Percentiles rank a stretch among this genome's conserved stretches.
Conservation (phyloP, 441 rosid genomes). For the Capsella rubella region DNA sequence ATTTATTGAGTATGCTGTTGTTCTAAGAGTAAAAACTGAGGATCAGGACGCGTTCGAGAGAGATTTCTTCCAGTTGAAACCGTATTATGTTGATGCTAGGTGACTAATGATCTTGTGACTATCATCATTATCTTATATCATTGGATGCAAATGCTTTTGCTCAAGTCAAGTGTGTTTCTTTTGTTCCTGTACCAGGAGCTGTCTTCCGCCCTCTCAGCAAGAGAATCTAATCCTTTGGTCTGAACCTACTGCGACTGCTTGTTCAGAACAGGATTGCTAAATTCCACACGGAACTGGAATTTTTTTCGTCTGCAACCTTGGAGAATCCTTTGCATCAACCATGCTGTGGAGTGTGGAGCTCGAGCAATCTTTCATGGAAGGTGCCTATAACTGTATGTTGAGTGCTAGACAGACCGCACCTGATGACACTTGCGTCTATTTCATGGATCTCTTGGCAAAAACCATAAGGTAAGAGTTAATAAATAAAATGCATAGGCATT, state of each 20-base stretch:
- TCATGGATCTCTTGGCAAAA: constrained; percentile 95
- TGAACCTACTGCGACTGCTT: constrained; percentile 88
- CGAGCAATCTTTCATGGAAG: constrained; percentile 98
- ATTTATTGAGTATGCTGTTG: constrained; percentile 85
- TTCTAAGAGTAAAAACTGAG: constrained; percentile 79
- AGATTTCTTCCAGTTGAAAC: constrained; percentile 92
- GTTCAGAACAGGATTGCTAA: constrained; percentile 96
- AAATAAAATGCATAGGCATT: not conserved
- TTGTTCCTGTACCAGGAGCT: constrained; percentile 55
- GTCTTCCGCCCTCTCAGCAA: constrained; percentile 72
- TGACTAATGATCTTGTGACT: constrained; percentile 35
- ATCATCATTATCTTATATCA: not conserved
- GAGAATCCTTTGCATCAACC: constrained; percentile 86
- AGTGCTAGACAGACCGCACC: constrained; percentile 90
- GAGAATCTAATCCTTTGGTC: constrained; percentile 85
- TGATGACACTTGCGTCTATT: constrained; percentile 76
- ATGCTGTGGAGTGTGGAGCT: constrained; percentile 93
- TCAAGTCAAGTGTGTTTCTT: not conserved
- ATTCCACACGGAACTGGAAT: constrained; percentile 86
- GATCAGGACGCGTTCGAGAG: constrained; percentile 95
- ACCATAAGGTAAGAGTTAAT: constrained; percentile 69
- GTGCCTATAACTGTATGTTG: constrained; percentile 84
- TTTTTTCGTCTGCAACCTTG: constrained; percentile 76
- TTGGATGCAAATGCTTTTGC: not conserved
- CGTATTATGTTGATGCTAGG: constrained; percentile 86